Base-by-base conservation (phyloP, 1,139 yeast genomes). In the Entelexis paramagnoliae region DNA sequence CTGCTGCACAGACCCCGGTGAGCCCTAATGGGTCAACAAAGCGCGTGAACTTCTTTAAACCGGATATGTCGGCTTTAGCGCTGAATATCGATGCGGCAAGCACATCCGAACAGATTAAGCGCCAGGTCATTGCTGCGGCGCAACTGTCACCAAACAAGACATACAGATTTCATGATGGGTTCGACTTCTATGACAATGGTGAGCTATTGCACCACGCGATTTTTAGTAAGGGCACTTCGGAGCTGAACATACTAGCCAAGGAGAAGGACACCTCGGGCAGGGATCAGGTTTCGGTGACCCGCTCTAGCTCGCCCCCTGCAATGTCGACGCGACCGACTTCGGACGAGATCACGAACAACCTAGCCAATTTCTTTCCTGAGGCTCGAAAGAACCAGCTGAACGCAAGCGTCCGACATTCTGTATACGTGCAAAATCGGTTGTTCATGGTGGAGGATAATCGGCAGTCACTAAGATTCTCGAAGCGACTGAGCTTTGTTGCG, bases 321-420 rank as follows among this genome's bases (percentile, higher is more conserved):
- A 40, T 40, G 43, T 24, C 32, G 11, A 24, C 28, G 11, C 29
- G 45, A 17, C 45, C 45, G 2, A 29, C 45, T 1, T 41, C 46
- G 16, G 17, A 40, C 8, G 50, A 48, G 24, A 91, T 91, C 58
- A 86, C 96, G 1, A 81, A 91, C 13, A 88, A 91, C 63, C 72
- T 91, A 61, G 83, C 88, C 1, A 96, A 89, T 59, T 91, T 85
- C 66, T 91, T 91, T 72, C 98, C 98, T 0, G 83, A 83, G 49
- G 82, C 95, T 0, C 81, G 79, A 39, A 79, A 80, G 50, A 74
- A 75, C 47, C 84, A 82, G 53, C 73, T 91, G 56, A 84, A 85
- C 58, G 81, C 82, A 55, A 88, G 96, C 1, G 79, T 89, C 45
- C 72, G 94, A 30, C 88, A 86, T 64, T 85, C 96, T 8, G 88